Base-by-base conservation (phyloP, 106 monocot genomes). In the Dendrobium nobile region DNA sequence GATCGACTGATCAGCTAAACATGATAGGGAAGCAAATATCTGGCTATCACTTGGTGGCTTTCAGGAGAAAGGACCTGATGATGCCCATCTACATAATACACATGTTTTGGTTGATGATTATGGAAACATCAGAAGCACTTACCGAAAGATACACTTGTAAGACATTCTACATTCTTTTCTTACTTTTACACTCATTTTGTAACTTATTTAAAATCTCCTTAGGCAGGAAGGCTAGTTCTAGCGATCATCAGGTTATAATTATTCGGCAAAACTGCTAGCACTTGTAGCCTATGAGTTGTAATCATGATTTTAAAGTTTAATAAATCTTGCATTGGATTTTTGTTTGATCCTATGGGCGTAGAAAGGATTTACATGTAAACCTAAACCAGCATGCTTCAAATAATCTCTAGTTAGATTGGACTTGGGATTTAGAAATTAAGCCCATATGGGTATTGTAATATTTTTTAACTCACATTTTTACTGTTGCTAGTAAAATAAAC, bases 31-130 rank as follows among this genome's bases (percentile, higher is more conserved):
- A 79, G 85, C 89, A 87, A 91, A 85, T 82, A 91, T 92, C 22
- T 98, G 98, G 94, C 55, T 94, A 54, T 92, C 92, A 31, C 88
- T 94, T 77, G 97, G 97, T 78, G 97, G 94, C 4, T 94, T 98
- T 82, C 97, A 98, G 77, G 97, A 94, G 80, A 94, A 88, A 85
- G 92, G 97, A 55, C 75, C 89, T n/a, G 97, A 91, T 78, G 92
- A 95, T 79, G 40, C 61, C 11, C 94, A 94, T 77, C 15, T 91
- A 40, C 87, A 80, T 73, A 94, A 98, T 82, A 89, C 94, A 33
- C 97, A 94, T 91, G 94, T 98, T 82, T 74, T 98, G 70, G 81
- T 98, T 74, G 98, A 98, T 89, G 88, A 88, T 87, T 73, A 55
- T 78, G 94, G 98, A 72, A 89, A 82, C 51, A 92, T 98, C 55